Evolutionary conservation across 78 protist species (phyloP).

Genomic region (Blattamonas nauphoetae): DNA sequence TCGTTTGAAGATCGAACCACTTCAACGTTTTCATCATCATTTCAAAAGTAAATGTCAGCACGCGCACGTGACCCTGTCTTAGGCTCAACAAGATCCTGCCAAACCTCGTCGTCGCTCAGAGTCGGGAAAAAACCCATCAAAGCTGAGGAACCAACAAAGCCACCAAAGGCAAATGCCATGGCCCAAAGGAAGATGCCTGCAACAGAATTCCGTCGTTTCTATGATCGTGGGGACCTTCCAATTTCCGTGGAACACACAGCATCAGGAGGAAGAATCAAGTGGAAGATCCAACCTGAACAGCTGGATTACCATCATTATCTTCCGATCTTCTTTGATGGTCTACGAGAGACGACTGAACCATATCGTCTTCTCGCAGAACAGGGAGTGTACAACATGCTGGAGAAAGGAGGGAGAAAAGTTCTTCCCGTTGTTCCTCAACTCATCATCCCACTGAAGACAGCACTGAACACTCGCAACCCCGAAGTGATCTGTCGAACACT

Average conservation of each 20-base stretch:
- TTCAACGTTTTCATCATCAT: too few species aligned
- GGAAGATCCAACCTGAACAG: slow-evolving; percentile 74
- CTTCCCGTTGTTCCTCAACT: slow-evolving; percentile 80
- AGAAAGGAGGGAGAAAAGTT: slow-evolving; percentile 58
- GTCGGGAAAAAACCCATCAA: neutral
- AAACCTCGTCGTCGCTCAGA: neutral
- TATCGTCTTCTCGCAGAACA: slow-evolving; percentile 69
- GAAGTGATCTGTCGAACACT: slow-evolving; percentile 58
- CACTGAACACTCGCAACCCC: slow-evolving; percentile 78
- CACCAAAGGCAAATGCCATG: neutral
- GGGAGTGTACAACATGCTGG: slow-evolving; percentile 59
- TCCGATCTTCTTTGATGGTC: slow-evolving; percentile 85
- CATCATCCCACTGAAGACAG: slow-evolving; percentile 79
- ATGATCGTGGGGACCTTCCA: slow-evolving; percentile 87
- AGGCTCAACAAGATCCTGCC: neutral
- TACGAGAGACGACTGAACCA: slow-evolving; percentile 75
- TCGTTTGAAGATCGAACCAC: too few species aligned
- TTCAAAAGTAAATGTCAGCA: neutral
- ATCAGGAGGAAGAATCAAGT: slow-evolving; percentile 46
- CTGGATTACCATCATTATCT: slow-evolving; percentile 84
- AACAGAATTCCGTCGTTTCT: slow-evolving; percentile 62
- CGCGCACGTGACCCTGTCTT: neutral
- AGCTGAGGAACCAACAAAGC: neutral
- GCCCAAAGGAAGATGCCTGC: slow-evolving; percentile 5
- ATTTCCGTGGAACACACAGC: slow-evolving; percentile 59